A percentile compares a stretch with the other conserved stretches of the same genome.
phyloP scores from a whole-genome alignment of 306 rosid genomes.

The Castanea sativa region DNA sequence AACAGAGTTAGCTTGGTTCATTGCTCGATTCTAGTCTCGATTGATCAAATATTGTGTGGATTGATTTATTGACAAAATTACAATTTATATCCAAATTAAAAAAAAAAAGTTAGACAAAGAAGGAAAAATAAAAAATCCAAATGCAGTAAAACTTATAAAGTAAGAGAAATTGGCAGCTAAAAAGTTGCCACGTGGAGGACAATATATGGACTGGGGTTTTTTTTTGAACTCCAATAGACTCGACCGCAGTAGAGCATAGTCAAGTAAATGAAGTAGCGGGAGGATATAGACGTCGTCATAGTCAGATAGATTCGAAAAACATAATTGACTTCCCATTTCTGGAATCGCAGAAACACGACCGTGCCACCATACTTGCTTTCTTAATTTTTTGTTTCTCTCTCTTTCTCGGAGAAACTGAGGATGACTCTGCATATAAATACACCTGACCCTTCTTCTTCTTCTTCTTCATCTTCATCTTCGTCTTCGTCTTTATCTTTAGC shows the following conservation, averaged over 20 bases:
- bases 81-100: too few species aligned
- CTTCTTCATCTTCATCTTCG: background rate
- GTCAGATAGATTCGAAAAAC: background rate
- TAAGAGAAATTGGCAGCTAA: too few species aligned
- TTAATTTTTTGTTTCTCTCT: background rate
- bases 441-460: background rate
- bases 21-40: too few species aligned
- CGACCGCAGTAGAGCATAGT: background rate
- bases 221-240: too few species aligned
- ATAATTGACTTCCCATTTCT: background rate
- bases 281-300: background rate
- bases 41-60: too few species aligned
- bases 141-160: too few species aligned
- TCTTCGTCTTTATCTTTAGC: background rate
- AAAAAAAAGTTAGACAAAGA: too few species aligned
- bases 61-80: too few species aligned
- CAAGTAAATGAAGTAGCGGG: background rate
- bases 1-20: too few species aligned
- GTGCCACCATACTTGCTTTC: background rate
- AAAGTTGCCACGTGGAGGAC: too few species aligned
- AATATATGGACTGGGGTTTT: too few species aligned
- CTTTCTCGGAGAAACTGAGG: background rate
- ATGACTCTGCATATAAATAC: background rate
- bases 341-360: background rate
- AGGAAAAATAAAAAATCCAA: too few species aligned